Conservation (phyloP, 805 yeast genomes). For the Candida maris region DNA sequence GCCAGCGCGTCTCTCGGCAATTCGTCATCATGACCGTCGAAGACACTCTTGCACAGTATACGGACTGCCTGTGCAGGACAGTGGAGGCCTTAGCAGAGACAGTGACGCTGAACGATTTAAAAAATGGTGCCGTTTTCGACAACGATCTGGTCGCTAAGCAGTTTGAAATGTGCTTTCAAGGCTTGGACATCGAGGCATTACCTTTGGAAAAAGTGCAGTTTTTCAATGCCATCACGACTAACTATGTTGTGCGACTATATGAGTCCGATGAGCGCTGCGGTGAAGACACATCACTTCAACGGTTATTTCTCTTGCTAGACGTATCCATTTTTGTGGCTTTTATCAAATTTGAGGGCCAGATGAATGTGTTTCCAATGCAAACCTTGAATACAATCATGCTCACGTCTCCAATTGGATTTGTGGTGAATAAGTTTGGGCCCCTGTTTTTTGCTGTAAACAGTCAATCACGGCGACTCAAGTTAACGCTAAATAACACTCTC, state of each 20-base stretch:
- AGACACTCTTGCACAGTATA: background rate
- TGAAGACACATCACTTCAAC: slow-evolving; percentile 5
- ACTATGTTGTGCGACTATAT: slow-evolving; percentile 4
- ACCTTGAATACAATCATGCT: slow-evolving; percentile 22
- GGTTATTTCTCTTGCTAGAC: slow-evolving; percentile 21
- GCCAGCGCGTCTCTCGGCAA: too few species aligned
- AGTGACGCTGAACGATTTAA: slow-evolving; percentile 1
- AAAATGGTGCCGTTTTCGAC: slow-evolving; percentile 3
- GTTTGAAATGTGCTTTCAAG: slow-evolving; percentile 5
- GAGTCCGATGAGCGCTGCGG: slow-evolving; percentile 1
- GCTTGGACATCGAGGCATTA: slow-evolving; percentile 8
- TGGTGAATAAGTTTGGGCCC: slow-evolving; percentile 20
- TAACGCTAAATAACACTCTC: slow-evolving; percentile 24
- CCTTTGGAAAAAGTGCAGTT: slow-evolving; percentile 9
- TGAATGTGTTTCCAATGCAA: slow-evolving; percentile 26
- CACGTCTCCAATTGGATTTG: slow-evolving; percentile 18
- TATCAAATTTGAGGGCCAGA: slow-evolving; percentile 6
- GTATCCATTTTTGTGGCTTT: slow-evolving; percentile 18
- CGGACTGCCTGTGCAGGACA: slow-evolving; percentile 2
- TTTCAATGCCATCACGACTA: slow-evolving; percentile 15
- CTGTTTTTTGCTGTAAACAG: slow-evolving; percentile 13
- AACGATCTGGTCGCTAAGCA: background rate
- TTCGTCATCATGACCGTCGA: background rate
- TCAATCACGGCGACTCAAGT: slow-evolving; percentile 14
- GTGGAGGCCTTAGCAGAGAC: slow-evolving; percentile 3